These are phyloP conservation scores for Chloranthus sessilifolius DNA, from an alignment of 164 flowering plant species.

Conservation along the genomic window DNA sequence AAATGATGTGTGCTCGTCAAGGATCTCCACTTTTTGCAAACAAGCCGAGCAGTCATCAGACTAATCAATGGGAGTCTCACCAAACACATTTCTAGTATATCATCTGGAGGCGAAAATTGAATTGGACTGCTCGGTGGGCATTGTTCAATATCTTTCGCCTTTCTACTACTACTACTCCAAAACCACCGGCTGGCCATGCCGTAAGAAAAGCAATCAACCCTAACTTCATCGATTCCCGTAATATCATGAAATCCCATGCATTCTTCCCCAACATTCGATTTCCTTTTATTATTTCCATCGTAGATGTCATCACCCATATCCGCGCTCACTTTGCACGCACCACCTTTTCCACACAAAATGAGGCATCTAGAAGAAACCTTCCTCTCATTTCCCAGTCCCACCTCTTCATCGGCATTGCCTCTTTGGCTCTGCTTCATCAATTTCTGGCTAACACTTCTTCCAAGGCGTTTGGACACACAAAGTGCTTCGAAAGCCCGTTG, in stretches of 20 bases:
- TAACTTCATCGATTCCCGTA: conserved; percentile 56
- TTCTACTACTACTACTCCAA: conserved; percentile 58
- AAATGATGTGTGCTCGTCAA: conserved; percentile 64
- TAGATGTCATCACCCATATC: conserved; percentile 63
- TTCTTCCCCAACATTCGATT: conserved; percentile 66
- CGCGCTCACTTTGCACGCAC: conserved; percentile 93
- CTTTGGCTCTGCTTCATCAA: conserved; percentile 44
- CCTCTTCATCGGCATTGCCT: conserved; percentile 42
- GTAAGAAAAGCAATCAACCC: conserved; percentile 75
- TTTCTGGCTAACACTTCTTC: conserved; percentile 65
- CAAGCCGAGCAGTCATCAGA: conserved; percentile 90
- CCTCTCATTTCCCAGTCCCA: conserved; percentile 37
- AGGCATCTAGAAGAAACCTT: conserved; percentile 66
- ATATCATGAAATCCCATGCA: conserved; percentile 37
- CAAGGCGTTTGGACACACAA: conserved; percentile 63
- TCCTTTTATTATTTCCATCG: conserved; percentile 49
- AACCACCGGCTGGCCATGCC: conserved; percentile 61
- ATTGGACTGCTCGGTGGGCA: conserved; percentile 27
- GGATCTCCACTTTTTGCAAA: conserved; percentile 82
- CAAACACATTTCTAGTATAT: conserved; percentile 87
- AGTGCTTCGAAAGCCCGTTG: conserved; percentile 49
- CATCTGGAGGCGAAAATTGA: conserved; percentile 76
- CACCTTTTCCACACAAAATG: conserved; percentile 62
- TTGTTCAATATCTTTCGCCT: conserved; percentile 28
- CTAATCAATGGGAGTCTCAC: conserved; percentile 72